These are phyloP conservation scores for Hygrophoropsis aurantiaca DNA, from an alignment of 768 basidiomycete genomes.

Conservation along the genomic window DNA sequence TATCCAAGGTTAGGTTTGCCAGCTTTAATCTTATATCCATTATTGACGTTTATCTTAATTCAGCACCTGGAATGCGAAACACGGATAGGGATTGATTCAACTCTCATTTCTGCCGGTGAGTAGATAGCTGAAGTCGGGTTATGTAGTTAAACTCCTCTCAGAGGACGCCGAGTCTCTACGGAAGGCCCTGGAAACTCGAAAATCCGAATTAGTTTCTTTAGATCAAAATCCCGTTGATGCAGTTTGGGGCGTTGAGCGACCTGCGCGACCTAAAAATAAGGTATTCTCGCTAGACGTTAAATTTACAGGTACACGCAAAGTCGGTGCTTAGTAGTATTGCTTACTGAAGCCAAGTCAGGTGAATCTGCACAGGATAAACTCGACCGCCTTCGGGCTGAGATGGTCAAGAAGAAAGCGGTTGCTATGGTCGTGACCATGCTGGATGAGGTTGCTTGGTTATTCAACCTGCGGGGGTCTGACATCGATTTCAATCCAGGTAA, in stretches of 20 bases:
- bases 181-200: constrained; percentile 50
- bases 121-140: no score
- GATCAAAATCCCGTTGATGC: constrained; percentile 73
- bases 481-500: constrained; percentile 83
- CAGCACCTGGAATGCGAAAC: constrained; percentile 63
- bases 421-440: constrained; percentile 84
- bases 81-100: constrained; percentile 74
- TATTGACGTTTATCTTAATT: neutral
- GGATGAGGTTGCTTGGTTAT: constrained; percentile 94
- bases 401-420: constrained; percentile 52
- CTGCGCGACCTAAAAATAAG: constrained; percentile 62
- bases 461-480: constrained; percentile 90
- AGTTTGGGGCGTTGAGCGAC: constrained; percentile 71
- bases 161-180: constrained; percentile 66
- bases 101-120: neutral
- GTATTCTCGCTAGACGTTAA: constrained; percentile 72
- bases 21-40: no score
- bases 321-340: neutral
- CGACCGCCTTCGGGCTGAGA: constrained; percentile 57
- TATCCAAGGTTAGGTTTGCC: constrained; percentile 58
- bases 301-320: constrained; percentile 59
- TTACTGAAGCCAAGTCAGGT: constrained; percentile 35
- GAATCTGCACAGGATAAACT: constrained; percentile 70
- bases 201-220: constrained; percentile 69
- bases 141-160: constrained; percentile 20